Conservation (phyloP, 805 yeast genomes). For the Candida succiphila region DNA sequence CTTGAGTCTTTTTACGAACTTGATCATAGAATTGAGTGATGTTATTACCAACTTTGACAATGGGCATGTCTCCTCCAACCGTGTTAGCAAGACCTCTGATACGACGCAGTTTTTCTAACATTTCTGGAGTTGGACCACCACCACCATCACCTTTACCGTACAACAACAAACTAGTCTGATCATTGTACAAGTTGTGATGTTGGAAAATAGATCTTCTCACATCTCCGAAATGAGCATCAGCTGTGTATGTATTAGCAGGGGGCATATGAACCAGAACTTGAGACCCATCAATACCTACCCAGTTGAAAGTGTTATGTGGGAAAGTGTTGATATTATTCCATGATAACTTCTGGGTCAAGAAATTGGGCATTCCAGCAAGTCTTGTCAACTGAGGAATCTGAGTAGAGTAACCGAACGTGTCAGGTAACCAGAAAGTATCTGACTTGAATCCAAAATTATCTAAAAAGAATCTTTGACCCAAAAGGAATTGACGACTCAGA, state of each 20-base stretch:
- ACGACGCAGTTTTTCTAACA: slow-evolving; percentile 87
- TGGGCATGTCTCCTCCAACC: slow-evolving; percentile 66
- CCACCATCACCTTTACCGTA: slow-evolving; percentile 98
- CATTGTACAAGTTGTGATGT: slow-evolving; percentile 76
- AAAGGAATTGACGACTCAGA: slow-evolving; percentile 73
- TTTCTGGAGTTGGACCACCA: slow-evolving; percentile 93
- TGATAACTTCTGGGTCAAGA: slow-evolving; percentile 85
- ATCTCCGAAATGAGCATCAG: slow-evolving; percentile 88
- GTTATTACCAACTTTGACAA: slow-evolving; percentile 66
- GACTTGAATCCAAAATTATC: slow-evolving; percentile 71
- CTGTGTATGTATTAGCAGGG: slow-evolving; percentile 92
- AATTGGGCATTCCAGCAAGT: slow-evolving; percentile 73
- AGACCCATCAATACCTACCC: slow-evolving; percentile 93
- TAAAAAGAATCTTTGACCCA: slow-evolving; percentile 82
- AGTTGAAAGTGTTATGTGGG: slow-evolving; percentile 85
- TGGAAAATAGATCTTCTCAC: slow-evolving; percentile 70
- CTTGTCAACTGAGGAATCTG: slow-evolving; percentile 92
- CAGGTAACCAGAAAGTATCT: slow-evolving; percentile 89
- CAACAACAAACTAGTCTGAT: slow-evolving; percentile 69
- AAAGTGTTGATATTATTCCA: slow-evolving; percentile 94
- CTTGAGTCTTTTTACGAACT: slow-evolving; percentile 48
- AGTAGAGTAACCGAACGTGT: slow-evolving; percentile 92
- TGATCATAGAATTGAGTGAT: slow-evolving; percentile 75
- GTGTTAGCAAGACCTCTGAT: slow-evolving; percentile 81
- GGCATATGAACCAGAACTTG: slow-evolving; percentile 97